Evolutionary conservation across 2,329 filamentous ascomycete species (phyloP), one percentile per base, ranked within the genome.

Genomic region (Metarhizium brunneum): DNA sequence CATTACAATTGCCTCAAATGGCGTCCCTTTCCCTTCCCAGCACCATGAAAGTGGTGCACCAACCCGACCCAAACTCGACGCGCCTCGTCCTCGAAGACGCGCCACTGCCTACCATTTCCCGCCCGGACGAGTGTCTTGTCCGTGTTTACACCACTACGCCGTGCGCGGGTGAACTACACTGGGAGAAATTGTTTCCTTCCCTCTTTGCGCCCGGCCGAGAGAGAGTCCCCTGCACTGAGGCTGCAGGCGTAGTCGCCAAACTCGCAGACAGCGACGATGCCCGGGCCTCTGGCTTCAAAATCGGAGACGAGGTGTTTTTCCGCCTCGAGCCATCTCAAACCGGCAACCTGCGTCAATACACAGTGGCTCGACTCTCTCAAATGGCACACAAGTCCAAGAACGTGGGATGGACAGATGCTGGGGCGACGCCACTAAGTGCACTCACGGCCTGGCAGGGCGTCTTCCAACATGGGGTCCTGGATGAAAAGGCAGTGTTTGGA

Each of bases 401-500:
- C 3, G 55, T 73, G 16, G 53, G 54, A 40, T 70, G 67, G 63
- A 59, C 62, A 11, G 63, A 70, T 35, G 68, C 70, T 0, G 68
- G 70, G 1, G 67, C 69, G 3, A 65, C 69, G 38, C 71, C 71
- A 14, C 58, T 73, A 40, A 69, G 66, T 53, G 67, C 71, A 16
- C 59, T 73, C 38, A 73, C 72, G 2, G 71, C 71, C 2, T 71
- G 65, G 62, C 72, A 73, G 61, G 67, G 64, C 8, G 57, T 73
- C 49, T 75, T 74, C 57, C 50, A 62, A 11, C 66, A 69, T 35
- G 66, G 67, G 0, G 57, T 54, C 8, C 59, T 72, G n/a, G 64
- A 69, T 30, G 55, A 53, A 8, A 55, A 30, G 8, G 68, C 57
- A 7, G 35, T 70, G 3, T 57, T 1, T 47, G 58, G 6, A 57